Conservation (phyloP, 2,329 filamentous ascomycete species). For the Cytospora paraplurivora region DNA sequence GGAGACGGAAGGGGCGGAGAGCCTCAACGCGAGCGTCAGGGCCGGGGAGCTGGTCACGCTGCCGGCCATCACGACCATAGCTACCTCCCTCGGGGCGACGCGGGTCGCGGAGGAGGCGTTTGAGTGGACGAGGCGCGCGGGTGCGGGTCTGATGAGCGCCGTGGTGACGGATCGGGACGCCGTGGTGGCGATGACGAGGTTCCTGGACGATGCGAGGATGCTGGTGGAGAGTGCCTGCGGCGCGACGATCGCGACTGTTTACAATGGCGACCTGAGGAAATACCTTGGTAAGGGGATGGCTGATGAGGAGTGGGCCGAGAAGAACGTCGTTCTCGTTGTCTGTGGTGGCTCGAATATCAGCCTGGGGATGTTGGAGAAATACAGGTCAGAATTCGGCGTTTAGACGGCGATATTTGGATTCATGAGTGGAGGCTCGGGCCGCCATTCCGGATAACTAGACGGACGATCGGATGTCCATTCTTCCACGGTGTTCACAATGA, state of each 20-base stretch:
- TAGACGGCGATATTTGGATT: neutral
- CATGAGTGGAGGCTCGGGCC: neutral
- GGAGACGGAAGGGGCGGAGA: conserved; percentile 73
- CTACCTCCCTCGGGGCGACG: conserved; percentile 69
- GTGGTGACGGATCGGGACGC: conserved; percentile 78
- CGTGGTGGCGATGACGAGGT: conserved; percentile 71
- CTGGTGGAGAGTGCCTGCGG: conserved; percentile 86
- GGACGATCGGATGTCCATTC: neutral
- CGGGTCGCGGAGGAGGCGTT: conserved; percentile 62
- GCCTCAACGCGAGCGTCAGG: conserved; percentile 59
- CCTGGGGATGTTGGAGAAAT: conserved; percentile 61
- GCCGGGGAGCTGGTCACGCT: conserved; percentile 61
- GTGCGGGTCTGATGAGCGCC: conserved; percentile 50
- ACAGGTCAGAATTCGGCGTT: conserved; percentile 51
- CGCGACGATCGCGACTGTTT: conserved; percentile 71
- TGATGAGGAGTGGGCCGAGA: conserved; percentile 62
- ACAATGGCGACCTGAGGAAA: conserved; percentile 63
- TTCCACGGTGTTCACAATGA: neutral
- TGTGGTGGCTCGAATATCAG: conserved; percentile 77
- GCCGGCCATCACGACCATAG: conserved; percentile 69
- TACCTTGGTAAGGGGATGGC: conserved; percentile 55
- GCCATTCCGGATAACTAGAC: neutral
- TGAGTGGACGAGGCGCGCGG: conserved; percentile 58
- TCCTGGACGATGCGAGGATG: conserved; percentile 80
- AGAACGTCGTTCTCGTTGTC: conserved; percentile 80